A percentile compares a stretch with the other conserved stretches of the same genome.
phyloP scores from a whole-genome alignment of 306 rosid genomes.

The Acacia melanoxylon region DNA sequence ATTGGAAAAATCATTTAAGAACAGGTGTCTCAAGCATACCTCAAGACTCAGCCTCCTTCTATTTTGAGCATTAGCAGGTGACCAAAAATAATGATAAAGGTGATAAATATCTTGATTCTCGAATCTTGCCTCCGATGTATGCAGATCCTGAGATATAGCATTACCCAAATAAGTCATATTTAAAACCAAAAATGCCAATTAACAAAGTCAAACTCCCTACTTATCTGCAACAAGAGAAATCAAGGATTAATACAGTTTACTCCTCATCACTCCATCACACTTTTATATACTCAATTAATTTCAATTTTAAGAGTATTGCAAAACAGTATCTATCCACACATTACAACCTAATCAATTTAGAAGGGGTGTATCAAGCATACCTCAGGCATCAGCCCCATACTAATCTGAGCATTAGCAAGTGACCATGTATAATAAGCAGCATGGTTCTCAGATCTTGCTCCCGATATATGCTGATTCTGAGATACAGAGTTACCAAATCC shows the following conservation, averaged over 20 bases:
- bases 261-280: background rate
- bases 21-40: background rate
- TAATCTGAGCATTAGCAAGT: background rate
- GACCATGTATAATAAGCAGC: background rate
- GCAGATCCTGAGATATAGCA: background rate
- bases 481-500: background rate
- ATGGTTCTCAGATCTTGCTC: background rate
- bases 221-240: background rate
- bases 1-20: background rate
- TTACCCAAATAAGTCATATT: background rate
- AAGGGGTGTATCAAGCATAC: slow-evolving; percentile 5
- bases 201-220: background rate
- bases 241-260: background rate
- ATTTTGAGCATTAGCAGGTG: background rate
- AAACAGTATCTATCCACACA: slow-evolving; percentile 1
- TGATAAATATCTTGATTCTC: background rate
- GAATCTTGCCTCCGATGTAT: background rate
- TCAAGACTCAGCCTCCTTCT: background rate
- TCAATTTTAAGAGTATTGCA: background rate
- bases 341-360: background rate
- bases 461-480: background rate
- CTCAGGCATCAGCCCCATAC: background rate
- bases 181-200: background rate
- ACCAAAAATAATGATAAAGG: background rate
- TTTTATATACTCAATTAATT: background rate